Evolutionary conservation across 805 yeast species (phyloP).

Genomic region (Blastobotrys peoriensis): DNA sequence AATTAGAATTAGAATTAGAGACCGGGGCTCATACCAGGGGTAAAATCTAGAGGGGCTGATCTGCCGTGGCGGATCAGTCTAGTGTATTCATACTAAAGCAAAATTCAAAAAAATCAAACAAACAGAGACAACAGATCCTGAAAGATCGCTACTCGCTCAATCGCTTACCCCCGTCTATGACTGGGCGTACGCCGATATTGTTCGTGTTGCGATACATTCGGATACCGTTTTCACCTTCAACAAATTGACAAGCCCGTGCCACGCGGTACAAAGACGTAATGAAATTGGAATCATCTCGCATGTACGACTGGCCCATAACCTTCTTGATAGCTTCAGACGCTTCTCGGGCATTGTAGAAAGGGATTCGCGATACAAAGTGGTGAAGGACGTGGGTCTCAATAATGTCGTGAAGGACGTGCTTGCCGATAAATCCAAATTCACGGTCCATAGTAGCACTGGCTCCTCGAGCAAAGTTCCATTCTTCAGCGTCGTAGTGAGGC

Average conservation of each 20-base stretch:
- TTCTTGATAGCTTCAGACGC: conserved; percentile 72
- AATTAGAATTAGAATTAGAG: too few species aligned
- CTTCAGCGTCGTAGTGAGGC: conserved; percentile 70
- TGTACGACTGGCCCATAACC: conserved; percentile 81
- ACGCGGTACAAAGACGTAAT: conserved; percentile 53
- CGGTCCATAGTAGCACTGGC: conserved; percentile 88
- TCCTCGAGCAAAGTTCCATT: conserved; percentile 78
- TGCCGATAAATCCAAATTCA: conserved; percentile 74
- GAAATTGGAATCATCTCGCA: conserved; percentile 63
- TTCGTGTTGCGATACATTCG: conserved; percentile 70
- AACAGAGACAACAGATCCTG: conserved; percentile 3
- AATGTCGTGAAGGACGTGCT: conserved; percentile 76
- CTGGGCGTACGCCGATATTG: conserved; percentile 42
- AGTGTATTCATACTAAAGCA: background rate
- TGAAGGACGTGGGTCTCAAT: conserved; percentile 88
- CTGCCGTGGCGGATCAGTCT: too few species aligned
- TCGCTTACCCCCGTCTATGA: conserved; percentile 8
- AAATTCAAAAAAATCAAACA: conserved; percentile 5
- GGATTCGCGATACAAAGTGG: conserved; percentile 77
- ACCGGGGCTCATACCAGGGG: too few species aligned
- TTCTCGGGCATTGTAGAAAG: conserved; percentile 73
- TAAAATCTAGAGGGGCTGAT: too few species aligned
- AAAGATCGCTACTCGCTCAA: conserved; percentile 4
- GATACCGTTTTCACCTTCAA: conserved; percentile 63
- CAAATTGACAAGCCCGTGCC: conserved; percentile 62